Base-by-base conservation (phyloP, 2,329 filamentous ascomycete genomes). In the Calycina marina region DNA sequence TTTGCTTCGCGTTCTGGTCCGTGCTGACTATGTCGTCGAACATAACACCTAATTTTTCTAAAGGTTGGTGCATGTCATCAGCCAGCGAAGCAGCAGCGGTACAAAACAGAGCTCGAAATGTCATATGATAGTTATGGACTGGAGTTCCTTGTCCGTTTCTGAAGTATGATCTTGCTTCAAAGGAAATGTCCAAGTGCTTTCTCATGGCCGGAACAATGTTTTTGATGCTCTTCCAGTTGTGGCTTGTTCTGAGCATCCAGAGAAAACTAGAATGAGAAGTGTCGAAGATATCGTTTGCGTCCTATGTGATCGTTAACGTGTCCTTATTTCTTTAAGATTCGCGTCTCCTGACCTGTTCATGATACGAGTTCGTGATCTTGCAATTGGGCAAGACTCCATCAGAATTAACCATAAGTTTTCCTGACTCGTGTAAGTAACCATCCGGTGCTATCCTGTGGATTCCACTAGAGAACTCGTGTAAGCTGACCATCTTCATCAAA, bases 171-270 rank as follows among this genome's bases (percentile, higher is more conserved):
- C n/a, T 13, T 11, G 34, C 37, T 16, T 12, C 27, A 17, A 29
- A 5, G 38, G 69, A 48, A 51, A 63, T 41, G 45, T 64, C 58
- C n/a, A 90, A 54, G 42, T 86, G 79, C 22, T 63, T 63, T 32
- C 66, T 67, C 76, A 90, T 90, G 24, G 68, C 69, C 6, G 69
- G 69, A 13, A 88, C 62, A 9, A 88, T 59, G 20, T 72, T 68
- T 34, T 63, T 63, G 14, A 92, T 65, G 26, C 70, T 66, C 6
- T 58, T 51, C 84, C 84, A 92, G 52, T 84, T 77, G 37, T 76
- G 67, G 9, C 80, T 82, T 3, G 82, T 79, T 32, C 79, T 70
- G 50, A 80, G 90, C 47, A 86, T 76, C 84, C 84, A 92, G 32
- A 84, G 72, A 54, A 88, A 92, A 2, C 84, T 70, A 0, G 78